Evolutionary conservation across 2,329 filamentous ascomycete genomes (phyloP).

Genomic region (Truncatella angustata): DNA sequence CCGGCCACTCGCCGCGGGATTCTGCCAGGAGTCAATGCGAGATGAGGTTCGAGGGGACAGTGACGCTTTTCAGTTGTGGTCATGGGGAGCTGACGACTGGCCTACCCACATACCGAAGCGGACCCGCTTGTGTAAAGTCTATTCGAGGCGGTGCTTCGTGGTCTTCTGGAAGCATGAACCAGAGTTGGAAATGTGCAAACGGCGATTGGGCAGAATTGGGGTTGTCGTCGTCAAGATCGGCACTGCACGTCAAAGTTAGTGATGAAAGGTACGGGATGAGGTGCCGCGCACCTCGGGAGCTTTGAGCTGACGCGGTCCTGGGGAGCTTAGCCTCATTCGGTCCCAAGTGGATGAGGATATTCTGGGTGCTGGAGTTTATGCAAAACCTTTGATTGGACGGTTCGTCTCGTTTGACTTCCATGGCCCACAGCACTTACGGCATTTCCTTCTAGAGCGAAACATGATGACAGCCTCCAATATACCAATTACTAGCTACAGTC

Average conservation of each 20-base stretch:
- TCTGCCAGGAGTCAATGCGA: neutral
- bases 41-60: neutral
- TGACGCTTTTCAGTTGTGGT: neutral
- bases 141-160: neutral
- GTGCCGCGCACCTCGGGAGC: neutral
- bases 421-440: neutral
- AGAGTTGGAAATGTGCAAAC: slow-evolving; percentile 1
- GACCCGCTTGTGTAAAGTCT: neutral
- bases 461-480: neutral
- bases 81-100: neutral
- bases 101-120: neutral
- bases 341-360: neutral
- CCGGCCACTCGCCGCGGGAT: neutral
- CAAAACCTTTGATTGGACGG: neutral
- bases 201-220: neutral
- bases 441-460: neutral
- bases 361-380: neutral
- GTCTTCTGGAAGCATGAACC: neutral
- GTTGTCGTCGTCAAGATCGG: neutral
- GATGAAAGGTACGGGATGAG: slow-evolving; percentile 2
- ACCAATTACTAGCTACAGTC: neutral
- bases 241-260: neutral
- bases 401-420: neutral
- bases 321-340: slow-evolving; percentile 3
- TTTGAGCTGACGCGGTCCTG: neutral